These are phyloP conservation scores for Singerocomus inundabilis DNA, from an alignment of 1,284 basidiomycete species.

Conservation along the genomic window DNA sequence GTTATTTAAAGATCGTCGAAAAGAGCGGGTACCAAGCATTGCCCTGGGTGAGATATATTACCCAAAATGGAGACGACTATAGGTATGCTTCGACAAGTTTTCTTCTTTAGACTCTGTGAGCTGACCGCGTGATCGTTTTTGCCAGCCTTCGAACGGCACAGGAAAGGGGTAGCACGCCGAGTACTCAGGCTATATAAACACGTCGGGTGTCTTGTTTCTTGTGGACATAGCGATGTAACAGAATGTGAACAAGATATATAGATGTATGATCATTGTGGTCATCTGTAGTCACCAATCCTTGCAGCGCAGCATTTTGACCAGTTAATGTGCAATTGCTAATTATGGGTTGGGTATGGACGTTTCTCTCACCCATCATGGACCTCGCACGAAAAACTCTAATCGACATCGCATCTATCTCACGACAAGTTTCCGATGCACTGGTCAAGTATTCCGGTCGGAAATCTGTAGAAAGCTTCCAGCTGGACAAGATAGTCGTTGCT, in stretches of 20 bases:
- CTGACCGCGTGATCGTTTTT: too few species aligned
- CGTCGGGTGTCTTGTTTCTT: not conserved
- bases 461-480: conserved; percentile 14
- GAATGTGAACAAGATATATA: not conserved
- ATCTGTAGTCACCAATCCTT: not conserved
- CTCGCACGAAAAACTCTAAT: conserved; percentile 3
- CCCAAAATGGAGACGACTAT: conserved; percentile 96
- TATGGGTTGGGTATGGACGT: too few species aligned
- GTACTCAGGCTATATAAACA: conserved; percentile 43
- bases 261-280: not conserved
- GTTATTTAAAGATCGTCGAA: conserved; percentile 97
- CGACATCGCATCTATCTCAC: conserved; percentile 1
- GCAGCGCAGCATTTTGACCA: too few species aligned
- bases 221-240: not conserved
- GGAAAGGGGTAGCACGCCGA: conserved; percentile 73
- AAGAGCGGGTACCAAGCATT: conserved; percentile 96
- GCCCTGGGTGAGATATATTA: conserved; percentile 92
- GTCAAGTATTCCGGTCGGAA: not conserved
- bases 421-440: not conserved
- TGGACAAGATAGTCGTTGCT: conserved; percentile 10
- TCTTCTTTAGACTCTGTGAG: too few species aligned
- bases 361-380: not conserved
- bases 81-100: conserved; percentile 50
- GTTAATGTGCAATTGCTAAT: too few species aligned
- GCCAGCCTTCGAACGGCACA: conserved; percentile 69